Conservation (phyloP, 1,284 basidiomycete genomes). For the Rhodotorula sp. region DNA sequence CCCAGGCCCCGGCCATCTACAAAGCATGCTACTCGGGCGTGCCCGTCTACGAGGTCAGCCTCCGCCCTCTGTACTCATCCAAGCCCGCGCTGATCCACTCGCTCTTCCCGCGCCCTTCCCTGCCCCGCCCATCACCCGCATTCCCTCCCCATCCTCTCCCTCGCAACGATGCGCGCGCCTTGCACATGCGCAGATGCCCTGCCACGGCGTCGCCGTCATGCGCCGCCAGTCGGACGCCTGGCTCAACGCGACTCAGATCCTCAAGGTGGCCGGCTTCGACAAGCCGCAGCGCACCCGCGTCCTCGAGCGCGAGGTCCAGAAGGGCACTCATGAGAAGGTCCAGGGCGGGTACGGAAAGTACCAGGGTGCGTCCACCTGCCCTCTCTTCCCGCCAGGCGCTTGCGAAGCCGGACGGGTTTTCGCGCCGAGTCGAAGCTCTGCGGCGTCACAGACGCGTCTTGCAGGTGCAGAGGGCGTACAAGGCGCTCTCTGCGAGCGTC, state of each 20-base stretch:
- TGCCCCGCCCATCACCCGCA: not conserved
- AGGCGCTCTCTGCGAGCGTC: too few relatives aligned
- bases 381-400: not conserved
- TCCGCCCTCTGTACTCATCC: not conserved
- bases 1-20: constrained; percentile 38
- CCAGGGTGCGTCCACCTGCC: constrained; percentile 68
- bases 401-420: not conserved
- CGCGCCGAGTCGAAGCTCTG: not conserved
- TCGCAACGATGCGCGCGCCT: not conserved
- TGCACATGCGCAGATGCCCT: constrained; percentile 52
- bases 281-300: constrained; percentile 98
- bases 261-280: constrained; percentile 99
- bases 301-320: constrained; percentile 96
- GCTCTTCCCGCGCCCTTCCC: not conserved
- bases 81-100: not conserved
- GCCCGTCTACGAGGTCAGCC: constrained; percentile 53
- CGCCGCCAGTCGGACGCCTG: constrained; percentile 91
- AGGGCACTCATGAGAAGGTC: constrained; percentile 98
- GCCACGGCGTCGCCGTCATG: constrained; percentile 96
- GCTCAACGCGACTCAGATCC: constrained; percentile 98
- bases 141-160: not conserved
- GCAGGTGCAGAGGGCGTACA: not conserved
- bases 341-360: constrained; percentile 99
- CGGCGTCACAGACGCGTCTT: not conserved
- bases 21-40: constrained; percentile 55